Percentiles rank a stretch among this genome's conserved stretches.
Evolutionary conservation across 192 early-diverging fungal species (phyloP).

Genomic region (Radiomyces spectabilis): DNA sequence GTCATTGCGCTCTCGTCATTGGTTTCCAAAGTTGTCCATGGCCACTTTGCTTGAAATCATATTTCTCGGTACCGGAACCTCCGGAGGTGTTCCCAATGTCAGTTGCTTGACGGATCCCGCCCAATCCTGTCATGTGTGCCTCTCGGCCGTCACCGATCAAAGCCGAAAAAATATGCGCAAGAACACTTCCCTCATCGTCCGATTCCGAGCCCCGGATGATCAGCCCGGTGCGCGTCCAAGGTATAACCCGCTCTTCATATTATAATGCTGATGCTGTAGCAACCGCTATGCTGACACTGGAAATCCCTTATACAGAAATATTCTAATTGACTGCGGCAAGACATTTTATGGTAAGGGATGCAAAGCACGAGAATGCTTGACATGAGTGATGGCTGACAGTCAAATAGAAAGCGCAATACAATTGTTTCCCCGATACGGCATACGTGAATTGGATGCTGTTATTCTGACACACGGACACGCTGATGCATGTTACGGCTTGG

Average conservation of each 20-base stretch:
- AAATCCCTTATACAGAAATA: constrained; percentile 47
- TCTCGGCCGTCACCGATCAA: constrained; percentile 49
- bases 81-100: constrained; percentile 57
- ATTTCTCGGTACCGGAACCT: constrained; percentile 84
- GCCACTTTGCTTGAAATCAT: constrained; percentile 52
- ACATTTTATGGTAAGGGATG: constrained; percentile 63
- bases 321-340: constrained; percentile 94
- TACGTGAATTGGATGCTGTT: constrained; percentile 68
- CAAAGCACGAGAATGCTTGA: too few species aligned
- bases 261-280: background rate
- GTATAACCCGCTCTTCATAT: background rate
- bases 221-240: constrained; percentile 55
- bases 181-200: constrained; percentile 69
- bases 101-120: constrained; percentile 53
- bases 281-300: too few species aligned
- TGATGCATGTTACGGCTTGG: constrained; percentile 83
- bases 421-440: constrained; percentile 41
- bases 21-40: background rate
- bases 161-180: constrained; percentile 70
- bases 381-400: too few species aligned
- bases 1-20: too few species aligned
- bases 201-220: constrained; percentile 49
- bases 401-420: constrained; percentile 37
- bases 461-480: constrained; percentile 89
- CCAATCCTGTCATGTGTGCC: constrained; percentile 64